Evolutionary conservation across 495 filamentous ascomycete species (phyloP), one percentile per base, ranked within the genome.

Genomic region (Zalerion maritima): DNA sequence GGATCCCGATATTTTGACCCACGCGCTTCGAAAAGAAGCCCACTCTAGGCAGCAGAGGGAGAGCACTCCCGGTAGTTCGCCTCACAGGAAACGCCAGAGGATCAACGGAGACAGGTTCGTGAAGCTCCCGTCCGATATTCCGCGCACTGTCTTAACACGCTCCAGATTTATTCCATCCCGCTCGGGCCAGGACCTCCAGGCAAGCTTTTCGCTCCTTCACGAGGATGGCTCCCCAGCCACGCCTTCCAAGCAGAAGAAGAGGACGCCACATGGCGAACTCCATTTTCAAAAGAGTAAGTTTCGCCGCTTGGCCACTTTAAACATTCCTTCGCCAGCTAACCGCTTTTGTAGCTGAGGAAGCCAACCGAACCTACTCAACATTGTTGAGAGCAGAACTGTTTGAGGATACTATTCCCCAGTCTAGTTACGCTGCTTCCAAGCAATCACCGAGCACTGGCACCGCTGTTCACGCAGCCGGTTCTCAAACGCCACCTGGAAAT

Each of bases 141-240:
- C 24, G 5, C 20, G 13, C 20, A 15, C 21, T 12, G 28, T 29
- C 21, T 24, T n/a, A 21, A 34, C 41, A 22, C 32, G 20, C 13
- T 40, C 14, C 42, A 94, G 86, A 43, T 97, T 97, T 45, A 96
- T 97, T 38, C 91, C 91, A 18, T 85, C 89, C 46, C 75, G 89
- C 9, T 78, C 85, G 29, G 89, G 91, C 5, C 83, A 91, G 48
- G 91, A 97, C 49, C 58, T 94, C 14, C 79, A 85, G 43, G 82
- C 89, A 18, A 85, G 83, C 41, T 96, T 83, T 49, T 87, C 71
- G 47, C 63, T 97, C 32, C 62, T 94, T 13, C 80, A 89, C 45
- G 86, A 93, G 27, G 82, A 92, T 47, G 80, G 77, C 9, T 94
- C 87, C 20, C 86, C 87, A 10, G 77, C 89, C 7, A 91, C 87